Conservation (phyloP, 345 rosid species). For the Microcos paniculata region DNA sequence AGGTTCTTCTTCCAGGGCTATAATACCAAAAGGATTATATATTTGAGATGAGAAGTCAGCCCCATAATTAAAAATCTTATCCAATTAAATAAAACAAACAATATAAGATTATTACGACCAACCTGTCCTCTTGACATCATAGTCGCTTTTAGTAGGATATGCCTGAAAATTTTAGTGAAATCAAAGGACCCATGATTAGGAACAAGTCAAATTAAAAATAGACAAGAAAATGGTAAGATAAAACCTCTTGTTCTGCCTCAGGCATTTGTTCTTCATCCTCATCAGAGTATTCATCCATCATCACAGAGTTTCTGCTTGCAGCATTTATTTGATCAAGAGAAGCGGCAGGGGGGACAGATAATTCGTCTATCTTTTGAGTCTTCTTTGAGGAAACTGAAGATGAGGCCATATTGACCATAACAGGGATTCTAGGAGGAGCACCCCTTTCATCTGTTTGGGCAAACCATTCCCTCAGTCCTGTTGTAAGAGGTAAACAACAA, state of each 20-base stretch:
- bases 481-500: constrained; percentile 8
- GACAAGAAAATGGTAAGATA: constrained; percentile 6
- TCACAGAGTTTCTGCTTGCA: constrained; percentile 62
- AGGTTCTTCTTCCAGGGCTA: constrained; percentile 74
- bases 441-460: constrained; percentile 93
- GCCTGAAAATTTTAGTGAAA: constrained; percentile 42
- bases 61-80: not conserved
- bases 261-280: constrained; percentile 95
- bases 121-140: constrained; percentile 66
- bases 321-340: constrained; percentile 67
- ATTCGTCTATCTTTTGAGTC: constrained; percentile 46
- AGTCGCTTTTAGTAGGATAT: constrained; percentile 45
- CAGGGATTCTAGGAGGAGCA: constrained; percentile 90
- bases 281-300: constrained; percentile 87
- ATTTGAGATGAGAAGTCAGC: constrained; percentile 10
- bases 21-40: constrained; percentile 22
- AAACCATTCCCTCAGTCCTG: constrained; percentile 98
- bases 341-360: constrained; percentile 45
- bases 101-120: constrained; percentile 7
- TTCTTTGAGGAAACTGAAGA: constrained; percentile 58
- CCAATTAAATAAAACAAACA: not conserved
- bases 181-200: not conserved
- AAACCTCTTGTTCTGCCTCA: constrained; percentile 91
- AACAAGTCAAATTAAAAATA: not conserved
- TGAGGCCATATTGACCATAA: constrained; percentile 95